Base-by-base conservation (phyloP, 345 rosid genomes). In the Viola odorata region DNA sequence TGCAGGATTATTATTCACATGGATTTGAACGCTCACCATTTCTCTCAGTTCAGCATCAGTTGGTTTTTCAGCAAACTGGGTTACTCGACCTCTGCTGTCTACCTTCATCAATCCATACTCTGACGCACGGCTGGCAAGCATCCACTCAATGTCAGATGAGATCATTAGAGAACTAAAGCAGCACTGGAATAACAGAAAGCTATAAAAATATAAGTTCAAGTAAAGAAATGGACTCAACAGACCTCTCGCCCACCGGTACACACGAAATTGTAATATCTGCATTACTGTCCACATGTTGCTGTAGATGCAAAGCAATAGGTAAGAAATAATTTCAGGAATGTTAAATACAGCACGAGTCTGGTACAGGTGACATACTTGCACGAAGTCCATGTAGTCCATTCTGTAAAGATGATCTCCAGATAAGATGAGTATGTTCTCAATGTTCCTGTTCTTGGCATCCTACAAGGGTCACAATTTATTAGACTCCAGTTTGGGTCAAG, bases 401-500 rank as follows among this genome's bases (percentile, higher is more conserved):
- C 95, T 78, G 66, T 89, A 92, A 40, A 92, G 89, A 65, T 89
- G 98, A 77, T 92, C 98, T 36, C 98, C 97, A 11, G 83, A 85
- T 79, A 92, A 76, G 73, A 92, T 89, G 17, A 84, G 4, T 42
- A 92, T 69, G 69, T 92, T 78, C 72, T 92, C 97, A 64, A 89
- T 69, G 59, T 84, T 76, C 73, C 90, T 73, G 70, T 87, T 87
- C 85, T 74, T 92, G 49, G 85, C 95, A 77, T 92, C 96, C 98
- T 92, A 69, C 75, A 67, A 57, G 41, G 58, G 41, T 17, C 4
- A 45, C 14, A 15, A 67, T 38, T 68, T n/a, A 56, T 64, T 55
- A 56, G 23, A 70, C 15, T 61, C 37, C 12, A 52, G n/a, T 57
- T 51, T 52, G 49, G 53, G 37, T 50, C 13, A 37, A 36, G 39